phyloP scores from a whole-genome alignment of 1,139 yeast species.

The Pichia sp. region DNA sequence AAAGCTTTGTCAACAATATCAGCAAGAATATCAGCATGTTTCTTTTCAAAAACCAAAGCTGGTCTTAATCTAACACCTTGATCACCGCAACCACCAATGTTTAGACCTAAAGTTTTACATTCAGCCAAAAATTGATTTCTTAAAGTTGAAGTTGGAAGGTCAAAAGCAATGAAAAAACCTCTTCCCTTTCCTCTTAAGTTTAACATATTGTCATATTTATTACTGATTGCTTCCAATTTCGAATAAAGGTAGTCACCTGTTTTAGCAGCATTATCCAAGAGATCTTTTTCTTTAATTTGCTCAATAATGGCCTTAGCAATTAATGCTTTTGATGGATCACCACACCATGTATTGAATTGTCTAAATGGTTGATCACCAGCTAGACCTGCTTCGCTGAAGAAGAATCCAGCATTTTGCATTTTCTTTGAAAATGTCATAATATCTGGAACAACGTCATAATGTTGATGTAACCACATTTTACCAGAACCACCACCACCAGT shows the following conservation, averaged over 20 bases:
- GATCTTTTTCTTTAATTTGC: conserved; percentile 47
- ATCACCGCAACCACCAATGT: conserved; percentile 72
- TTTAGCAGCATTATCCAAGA: conserved; percentile 45
- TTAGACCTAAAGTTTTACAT: conserved; percentile 53
- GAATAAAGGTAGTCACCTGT: conserved; percentile 56
- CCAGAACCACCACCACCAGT: conserved; percentile 87
- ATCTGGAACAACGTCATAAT: conserved; percentile 62
- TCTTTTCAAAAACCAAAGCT: conserved; percentile 56
- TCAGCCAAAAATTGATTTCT: conserved; percentile 48
- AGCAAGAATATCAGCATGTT: conserved; percentile 59
- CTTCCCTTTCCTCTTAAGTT: conserved; percentile 62
- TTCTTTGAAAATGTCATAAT: conserved; percentile 72
- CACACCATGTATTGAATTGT: conserved; percentile 83
- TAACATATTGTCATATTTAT: conserved; percentile 36
- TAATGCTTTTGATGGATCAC: conserved; percentile 48
- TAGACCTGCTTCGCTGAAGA: conserved; percentile 60
- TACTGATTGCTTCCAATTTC: conserved; percentile 39
- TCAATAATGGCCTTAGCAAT: conserved; percentile 52
- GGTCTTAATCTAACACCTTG: conserved; percentile 64
- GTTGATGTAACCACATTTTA: conserved; percentile 79
- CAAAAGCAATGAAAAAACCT: conserved; percentile 78
- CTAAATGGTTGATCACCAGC: conserved; percentile 65
- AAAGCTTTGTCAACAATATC: conserved; percentile 27
- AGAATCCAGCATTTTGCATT: conserved; percentile 76
- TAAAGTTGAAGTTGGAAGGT: conserved; percentile 39